Base-by-base conservation (phyloP, 2,329 filamentous ascomycete genomes). In the Venturiaceae sp. region DNA sequence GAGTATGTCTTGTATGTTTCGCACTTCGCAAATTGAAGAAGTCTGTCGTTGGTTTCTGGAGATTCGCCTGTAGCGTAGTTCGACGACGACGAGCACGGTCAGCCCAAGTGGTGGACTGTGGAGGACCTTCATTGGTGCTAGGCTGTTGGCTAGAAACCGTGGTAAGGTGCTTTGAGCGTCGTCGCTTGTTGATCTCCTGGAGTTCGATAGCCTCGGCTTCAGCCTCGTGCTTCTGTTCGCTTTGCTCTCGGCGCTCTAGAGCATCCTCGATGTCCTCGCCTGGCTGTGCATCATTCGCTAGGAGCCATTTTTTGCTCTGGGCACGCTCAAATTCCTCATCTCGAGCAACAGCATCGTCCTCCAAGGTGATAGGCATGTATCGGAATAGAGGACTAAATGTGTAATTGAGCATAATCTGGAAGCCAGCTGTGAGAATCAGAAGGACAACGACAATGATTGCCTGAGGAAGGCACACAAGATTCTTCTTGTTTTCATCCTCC, bases 321-420 rank as follows among this genome's bases (percentile, higher is more conserved):
- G 86, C 86, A 52, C 87, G 80, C 64, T 90, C 86, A 68, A 97
- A 99, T 39, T 88, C 89, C 66, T 92, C 84, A 64, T 99, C 94
- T 6, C 92, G 86, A n/a, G 89, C 76, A 0, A 94, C 89, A 2
- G 94, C 94, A 68, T 96, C 92, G 63, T 97, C 94, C 70, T 99
- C 94, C 58, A 97, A 84, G 0, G 92, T 97, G 63, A 97, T 95
- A 0, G 94, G 94, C 3, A 99, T 77, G 66, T 96, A 96, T 39
- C 87, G 83, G 68, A 95, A 86, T 9, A 99, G 79, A 2, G 94
- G 92, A 0, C 83, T 83, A 64, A 99, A 97, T 0, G 91, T 88
- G 57, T 78, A 76, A 70, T 96, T 96, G 55, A 97, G 78, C 1
- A 95, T 74, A 41, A 86, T 72, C 68, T 99, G 94, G 66, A 88